phyloP scores from a whole-genome alignment of 208 protist genomes.

The Trypanosomatidae sp. region DNA sequence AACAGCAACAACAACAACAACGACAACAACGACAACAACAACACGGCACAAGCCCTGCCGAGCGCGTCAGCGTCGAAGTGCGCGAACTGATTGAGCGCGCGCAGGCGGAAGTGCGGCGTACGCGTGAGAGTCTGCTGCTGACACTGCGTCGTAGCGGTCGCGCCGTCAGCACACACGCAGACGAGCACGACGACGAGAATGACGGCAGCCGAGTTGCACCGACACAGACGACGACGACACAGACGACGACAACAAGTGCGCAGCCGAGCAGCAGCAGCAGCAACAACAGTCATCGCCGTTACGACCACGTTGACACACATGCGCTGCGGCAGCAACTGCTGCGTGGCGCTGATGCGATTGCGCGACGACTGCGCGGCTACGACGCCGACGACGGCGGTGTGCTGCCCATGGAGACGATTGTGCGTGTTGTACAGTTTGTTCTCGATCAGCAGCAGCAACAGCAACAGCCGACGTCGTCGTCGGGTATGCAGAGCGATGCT shows the following conservation, averaged over 20 bases:
- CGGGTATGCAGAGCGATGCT: not conserved
- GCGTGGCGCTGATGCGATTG: conserved; percentile 18
- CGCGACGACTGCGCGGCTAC: conserved; percentile 45
- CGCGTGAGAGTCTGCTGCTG: conserved; percentile 46
- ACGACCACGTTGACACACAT: not conserved
- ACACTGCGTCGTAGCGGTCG: not conserved
- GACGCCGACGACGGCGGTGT: conserved; percentile 29
- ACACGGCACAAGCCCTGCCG: not conserved
- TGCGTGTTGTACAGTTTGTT: no score
- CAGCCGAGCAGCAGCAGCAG: no score
- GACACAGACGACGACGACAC: no score
- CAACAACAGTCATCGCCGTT: no score
- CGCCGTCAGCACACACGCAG: not conserved
- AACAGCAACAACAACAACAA: not conserved
- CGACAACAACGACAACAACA: not conserved
- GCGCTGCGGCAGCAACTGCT: conserved; percentile 11
- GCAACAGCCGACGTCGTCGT: no score
- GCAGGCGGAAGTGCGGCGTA: conserved; percentile 46
- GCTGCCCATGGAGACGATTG: conserved; percentile 54
- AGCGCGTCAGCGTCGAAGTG: conserved; percentile 51
- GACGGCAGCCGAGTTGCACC: conserved; percentile 1
- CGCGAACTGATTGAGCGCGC: conserved; percentile 36
- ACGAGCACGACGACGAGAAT: not conserved
- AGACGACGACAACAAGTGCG: no score
- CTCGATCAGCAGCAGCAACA: no score